phyloP scores from a whole-genome alignment of 1,139 yeast species.

The Magnusiomyces paraingens region DNA sequence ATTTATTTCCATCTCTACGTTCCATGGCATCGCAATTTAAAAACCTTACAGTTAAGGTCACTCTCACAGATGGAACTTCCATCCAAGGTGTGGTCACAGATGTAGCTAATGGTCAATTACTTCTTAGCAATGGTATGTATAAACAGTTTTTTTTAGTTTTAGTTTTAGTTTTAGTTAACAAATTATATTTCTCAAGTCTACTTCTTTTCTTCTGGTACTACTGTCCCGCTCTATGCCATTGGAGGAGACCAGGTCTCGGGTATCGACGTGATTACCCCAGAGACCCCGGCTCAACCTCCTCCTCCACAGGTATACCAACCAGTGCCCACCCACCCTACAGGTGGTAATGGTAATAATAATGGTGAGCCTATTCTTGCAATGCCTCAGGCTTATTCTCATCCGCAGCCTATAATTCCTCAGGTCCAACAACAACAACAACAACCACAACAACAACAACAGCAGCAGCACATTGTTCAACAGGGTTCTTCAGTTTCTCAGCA shows the following conservation, averaged over 20 bases:
- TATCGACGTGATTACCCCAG: constrained; percentile 1
- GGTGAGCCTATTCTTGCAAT: neutral
- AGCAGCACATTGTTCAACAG: neutral
- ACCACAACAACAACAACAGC: constrained; percentile 7
- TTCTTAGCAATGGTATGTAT: constrained; percentile 21
- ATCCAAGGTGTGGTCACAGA: constrained; percentile 30
- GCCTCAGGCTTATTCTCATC: neutral
- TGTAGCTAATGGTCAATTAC: constrained; percentile 28
- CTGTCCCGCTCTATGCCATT: constrained; percentile 15
- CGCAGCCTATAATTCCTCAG: neutral
- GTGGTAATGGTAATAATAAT: neutral
- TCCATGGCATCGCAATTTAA: constrained; percentile 25
- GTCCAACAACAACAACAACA: constrained; percentile 4
- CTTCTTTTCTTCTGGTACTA: constrained; percentile 22
- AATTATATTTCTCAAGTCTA: constrained; percentile 16
- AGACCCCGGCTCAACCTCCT: constrained; percentile 1
- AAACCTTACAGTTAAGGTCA: constrained; percentile 27
- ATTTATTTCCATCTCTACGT: neutral
- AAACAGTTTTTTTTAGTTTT: neutral
- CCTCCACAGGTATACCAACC: constrained; percentile 5
- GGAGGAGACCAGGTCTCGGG: constrained; percentile 5
- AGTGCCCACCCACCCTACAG: constrained; percentile 2
- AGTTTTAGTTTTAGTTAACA: constrained; percentile 1
- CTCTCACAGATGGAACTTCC: constrained; percentile 24
- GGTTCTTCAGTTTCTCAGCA: constrained; percentile 9